phyloP scores from a whole-genome alignment of 306 rosid species.

The Prinsepia uniflora region DNA sequence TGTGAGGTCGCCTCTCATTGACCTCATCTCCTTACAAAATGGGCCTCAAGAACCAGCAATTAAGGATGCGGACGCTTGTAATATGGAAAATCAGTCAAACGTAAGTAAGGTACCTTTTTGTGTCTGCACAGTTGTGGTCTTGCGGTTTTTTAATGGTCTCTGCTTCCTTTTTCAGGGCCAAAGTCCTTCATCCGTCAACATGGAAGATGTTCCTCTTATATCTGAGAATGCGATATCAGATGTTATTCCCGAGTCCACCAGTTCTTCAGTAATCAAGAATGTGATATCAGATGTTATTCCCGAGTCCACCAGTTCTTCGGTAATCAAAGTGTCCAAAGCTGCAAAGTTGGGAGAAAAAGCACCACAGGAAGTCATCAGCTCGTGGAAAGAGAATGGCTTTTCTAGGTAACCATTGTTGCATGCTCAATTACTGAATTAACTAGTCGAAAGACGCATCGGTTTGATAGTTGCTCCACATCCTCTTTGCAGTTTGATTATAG shows the following conservation, averaged over 20 bases:
- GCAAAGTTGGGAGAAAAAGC: conserved; percentile 79
- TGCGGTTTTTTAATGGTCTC: conserved; percentile 10
- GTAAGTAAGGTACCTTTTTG: conserved; percentile 38
- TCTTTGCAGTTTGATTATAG: conserved; percentile 65
- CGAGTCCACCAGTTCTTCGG: conserved; percentile 31
- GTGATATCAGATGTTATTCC: conserved; percentile 36
- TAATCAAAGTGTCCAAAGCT: conserved; percentile 45
- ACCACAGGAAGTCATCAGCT: conserved; percentile 45
- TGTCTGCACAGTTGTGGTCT: conserved; percentile 15
- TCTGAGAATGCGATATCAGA: conserved; percentile 40
- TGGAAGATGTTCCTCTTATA: conserved; percentile 41
- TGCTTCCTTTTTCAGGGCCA: conserved; percentile 43
- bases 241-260: conserved; percentile 30
- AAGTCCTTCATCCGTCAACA: conserved; percentile 26
- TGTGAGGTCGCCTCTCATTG: conserved; percentile 52
- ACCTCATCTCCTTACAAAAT: conserved; percentile 43
- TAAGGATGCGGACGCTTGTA: conserved; percentile 32
- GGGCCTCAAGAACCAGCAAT: conserved; percentile 35
- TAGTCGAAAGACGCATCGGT: background rate
- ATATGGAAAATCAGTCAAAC: conserved; percentile 39
- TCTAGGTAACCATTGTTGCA: conserved; percentile 49
- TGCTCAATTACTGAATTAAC: conserved; percentile 3
- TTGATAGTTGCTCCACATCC: background rate
- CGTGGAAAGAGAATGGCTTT: conserved; percentile 90
- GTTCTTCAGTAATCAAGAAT: conserved; percentile 30